Percentiles rank a stretch among this genome's conserved stretches.
Conservation (phyloP, 139 green algal genomes). For the Trebouxia sp. region DNA sequence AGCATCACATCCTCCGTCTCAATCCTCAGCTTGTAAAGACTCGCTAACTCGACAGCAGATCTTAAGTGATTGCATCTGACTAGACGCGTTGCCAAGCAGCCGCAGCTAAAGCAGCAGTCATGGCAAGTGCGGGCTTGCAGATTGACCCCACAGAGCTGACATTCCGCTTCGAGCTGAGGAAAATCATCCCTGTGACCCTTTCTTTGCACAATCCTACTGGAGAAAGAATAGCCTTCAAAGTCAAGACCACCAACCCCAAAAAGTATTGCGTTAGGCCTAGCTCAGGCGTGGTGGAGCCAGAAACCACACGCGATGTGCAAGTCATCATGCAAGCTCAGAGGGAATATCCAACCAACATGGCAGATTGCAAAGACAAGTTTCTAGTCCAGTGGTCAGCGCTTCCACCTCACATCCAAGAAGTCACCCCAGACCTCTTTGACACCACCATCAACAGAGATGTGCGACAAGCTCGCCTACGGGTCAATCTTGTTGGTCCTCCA, state of each 20-base stretch:
- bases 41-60: background rate
- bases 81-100: background rate
- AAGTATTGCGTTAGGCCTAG: constrained; percentile 87
- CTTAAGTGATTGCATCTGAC: background rate
- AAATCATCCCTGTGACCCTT: constrained; percentile 73
- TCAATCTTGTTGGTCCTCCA: constrained; percentile 59
- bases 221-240: constrained; percentile 76
- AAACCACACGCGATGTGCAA: constrained; percentile 55
- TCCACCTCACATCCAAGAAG: constrained; percentile 31
- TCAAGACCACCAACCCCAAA: constrained; percentile 85
- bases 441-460: constrained; percentile 24
- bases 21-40: no score
- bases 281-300: constrained; percentile 61
- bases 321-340: constrained; percentile 68
- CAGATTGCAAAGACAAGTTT: constrained; percentile 82
- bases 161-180: constrained; percentile 76
- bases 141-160: constrained; percentile 55
- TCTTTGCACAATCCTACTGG: constrained; percentile 60
- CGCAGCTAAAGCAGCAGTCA: background rate
- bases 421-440: constrained; percentile 62
- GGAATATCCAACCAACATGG: constrained; percentile 48
- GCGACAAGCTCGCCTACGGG: constrained; percentile 68
- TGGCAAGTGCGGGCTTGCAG: constrained; percentile 30
- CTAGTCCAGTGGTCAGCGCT: constrained; percentile 69
- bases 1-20: no score